Evolutionary conservation across 345 rosid species (phyloP).

Genomic region (Gossypium anomalum): DNA sequence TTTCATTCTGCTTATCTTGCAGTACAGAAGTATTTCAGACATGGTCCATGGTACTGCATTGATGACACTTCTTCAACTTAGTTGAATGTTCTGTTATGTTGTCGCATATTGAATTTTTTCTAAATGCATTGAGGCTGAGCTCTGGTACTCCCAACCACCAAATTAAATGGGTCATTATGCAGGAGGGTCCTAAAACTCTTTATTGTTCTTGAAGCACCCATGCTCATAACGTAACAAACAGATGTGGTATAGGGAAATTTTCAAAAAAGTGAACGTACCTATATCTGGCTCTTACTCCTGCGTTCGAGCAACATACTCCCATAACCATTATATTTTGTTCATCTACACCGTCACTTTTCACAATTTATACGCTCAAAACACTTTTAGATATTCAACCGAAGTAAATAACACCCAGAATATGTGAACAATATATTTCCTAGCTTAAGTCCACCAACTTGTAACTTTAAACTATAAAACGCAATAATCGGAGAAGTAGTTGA

Average conservation of each 20-base stretch:
- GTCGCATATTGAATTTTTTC: neutral
- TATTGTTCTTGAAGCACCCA: neutral
- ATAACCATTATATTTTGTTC: neutral
- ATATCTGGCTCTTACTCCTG: neutral
- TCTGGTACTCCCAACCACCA: neutral
- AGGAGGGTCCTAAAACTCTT: neutral
- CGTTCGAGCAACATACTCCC: neutral
- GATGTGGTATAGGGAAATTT: neutral
- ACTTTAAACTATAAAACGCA: neutral
- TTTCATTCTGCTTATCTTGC: slow-evolving; percentile 88
- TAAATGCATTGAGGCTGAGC: neutral
- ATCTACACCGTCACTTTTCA: neutral
- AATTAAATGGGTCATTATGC: slow-evolving; percentile 1
- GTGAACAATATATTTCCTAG: neutral
- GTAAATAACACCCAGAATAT: neutral
- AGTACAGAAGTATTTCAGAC: slow-evolving; percentile 87
- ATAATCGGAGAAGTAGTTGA: neutral
- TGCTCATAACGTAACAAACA: neutral
- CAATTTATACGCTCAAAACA: neutral
- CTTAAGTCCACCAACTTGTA: neutral
- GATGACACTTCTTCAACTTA: neutral
- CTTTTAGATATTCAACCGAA: neutral
- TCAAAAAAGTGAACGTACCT: neutral
- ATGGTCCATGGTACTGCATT: slow-evolving; percentile 80
- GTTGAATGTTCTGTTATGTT: slow-evolving; percentile 2